Conservation (phyloP, 2,329 filamentous ascomycete species). For the Clarireedia homoeocarpa region DNA sequence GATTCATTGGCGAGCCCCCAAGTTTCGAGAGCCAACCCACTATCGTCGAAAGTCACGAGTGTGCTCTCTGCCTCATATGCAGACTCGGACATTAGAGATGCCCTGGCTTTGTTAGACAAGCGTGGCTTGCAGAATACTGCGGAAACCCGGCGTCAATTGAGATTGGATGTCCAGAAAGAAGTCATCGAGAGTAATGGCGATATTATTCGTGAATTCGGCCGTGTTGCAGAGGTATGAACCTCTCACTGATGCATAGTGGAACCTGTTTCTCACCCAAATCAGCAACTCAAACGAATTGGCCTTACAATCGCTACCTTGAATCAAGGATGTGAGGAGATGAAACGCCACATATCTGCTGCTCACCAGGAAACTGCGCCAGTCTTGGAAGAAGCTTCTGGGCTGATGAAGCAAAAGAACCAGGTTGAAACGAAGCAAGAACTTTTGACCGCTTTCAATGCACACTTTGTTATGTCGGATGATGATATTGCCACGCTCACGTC, state of each 20-base stretch:
- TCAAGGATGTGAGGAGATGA: slow-evolving; percentile 72
- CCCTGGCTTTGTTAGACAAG: slow-evolving; percentile 68
- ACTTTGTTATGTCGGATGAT: slow-evolving; percentile 79
- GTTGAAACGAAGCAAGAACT: slow-evolving; percentile 75
- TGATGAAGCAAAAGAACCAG: slow-evolving; percentile 66
- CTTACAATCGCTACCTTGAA: slow-evolving; percentile 72
- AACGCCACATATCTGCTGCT: slow-evolving; percentile 65
- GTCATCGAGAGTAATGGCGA: slow-evolving; percentile 88
- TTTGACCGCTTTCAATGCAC: slow-evolving; percentile 66
- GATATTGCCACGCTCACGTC: slow-evolving; percentile 71
- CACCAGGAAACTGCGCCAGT: slow-evolving; percentile 67
- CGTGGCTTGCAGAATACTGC: slow-evolving; percentile 65
- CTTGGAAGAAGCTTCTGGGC: slow-evolving; percentile 65
- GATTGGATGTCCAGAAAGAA: slow-evolving; percentile 81
- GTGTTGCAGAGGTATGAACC: slow-evolving; percentile 69
- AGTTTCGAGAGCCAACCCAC: slow-evolving; percentile 43
- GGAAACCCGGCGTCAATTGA: slow-evolving; percentile 69
- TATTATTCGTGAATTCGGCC: slow-evolving; percentile 80
- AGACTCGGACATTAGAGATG: slow-evolving; percentile 84
- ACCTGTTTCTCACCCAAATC: slow-evolving; percentile 24
- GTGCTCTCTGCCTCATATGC: slow-evolving; percentile 89
- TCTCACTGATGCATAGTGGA: not conserved
- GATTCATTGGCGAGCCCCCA: slow-evolving; percentile 22
- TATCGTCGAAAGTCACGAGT: slow-evolving; percentile 74
- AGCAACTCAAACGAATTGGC: slow-evolving; percentile 86